These are phyloP conservation scores for Ambrosia hybrid DNA, from an alignment of 140 eudicot species.

Conservation along the genomic window DNA sequence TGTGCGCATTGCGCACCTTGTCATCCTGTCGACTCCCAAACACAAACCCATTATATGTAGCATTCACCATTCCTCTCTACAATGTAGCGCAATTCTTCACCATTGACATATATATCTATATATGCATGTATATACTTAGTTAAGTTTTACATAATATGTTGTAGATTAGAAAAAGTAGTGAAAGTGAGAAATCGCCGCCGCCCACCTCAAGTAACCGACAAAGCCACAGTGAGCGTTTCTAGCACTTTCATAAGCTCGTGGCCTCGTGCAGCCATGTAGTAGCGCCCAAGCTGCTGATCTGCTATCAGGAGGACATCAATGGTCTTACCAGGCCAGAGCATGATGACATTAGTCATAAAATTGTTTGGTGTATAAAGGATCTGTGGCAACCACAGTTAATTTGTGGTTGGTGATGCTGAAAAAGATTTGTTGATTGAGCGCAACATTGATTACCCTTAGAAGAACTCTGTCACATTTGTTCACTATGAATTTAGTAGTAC, in stretches of 20 bases:
- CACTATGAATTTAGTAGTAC: constrained; percentile 50
- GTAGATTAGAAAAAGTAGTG: too few relatives aligned
- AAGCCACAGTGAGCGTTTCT: constrained; percentile 30
- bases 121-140: too few relatives aligned
- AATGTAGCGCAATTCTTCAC: too few relatives aligned
- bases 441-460: constrained; percentile 73
- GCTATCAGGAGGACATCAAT: constrained; percentile 79
- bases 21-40: too few relatives aligned
- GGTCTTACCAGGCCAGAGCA: constrained; percentile 91
- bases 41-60: too few relatives aligned
- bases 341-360: constrained; percentile 57
- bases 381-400: constrained; percentile 75
- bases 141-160: too few relatives aligned
- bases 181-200: too few relatives aligned
- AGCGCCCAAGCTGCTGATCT: constrained; percentile 62
- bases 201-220: too few relatives aligned
- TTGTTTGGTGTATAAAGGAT: constrained; percentile 70
- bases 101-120: too few relatives aligned
- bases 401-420: constrained; percentile 74
- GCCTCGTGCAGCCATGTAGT: constrained; percentile 79
- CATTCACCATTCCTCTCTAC: too few relatives aligned
- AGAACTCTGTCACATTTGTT: constrained; percentile 63
- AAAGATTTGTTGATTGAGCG: constrained; percentile 86
- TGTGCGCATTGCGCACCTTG: too few relatives aligned
- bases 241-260: constrained; percentile 49